Percentiles rank a stretch among this genome's conserved stretches.
Evolutionary conservation across 306 rosid genomes (phyloP).

Genomic region (Inga leiocalycina): DNA sequence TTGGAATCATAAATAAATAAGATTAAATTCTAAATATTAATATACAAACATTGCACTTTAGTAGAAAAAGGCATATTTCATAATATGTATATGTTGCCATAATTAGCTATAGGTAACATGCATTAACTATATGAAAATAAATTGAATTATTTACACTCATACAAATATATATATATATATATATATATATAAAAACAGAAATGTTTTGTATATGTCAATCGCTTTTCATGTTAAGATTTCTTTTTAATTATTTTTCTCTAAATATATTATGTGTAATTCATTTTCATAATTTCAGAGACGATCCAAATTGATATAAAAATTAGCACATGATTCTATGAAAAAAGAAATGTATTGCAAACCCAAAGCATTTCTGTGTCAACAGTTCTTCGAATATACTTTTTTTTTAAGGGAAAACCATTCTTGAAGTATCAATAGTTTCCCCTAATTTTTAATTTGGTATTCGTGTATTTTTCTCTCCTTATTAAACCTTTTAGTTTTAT

Average conservation of each 20-base stretch:
- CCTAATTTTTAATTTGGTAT: too few relatives aligned
- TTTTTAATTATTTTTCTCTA: neutral
- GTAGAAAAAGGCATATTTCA: neutral
- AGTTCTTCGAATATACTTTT: neutral
- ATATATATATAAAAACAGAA: neutral
- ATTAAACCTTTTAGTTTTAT: too few relatives aligned
- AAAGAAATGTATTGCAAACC: neutral
- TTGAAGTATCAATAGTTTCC: too few relatives aligned
- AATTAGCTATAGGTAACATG: neutral
- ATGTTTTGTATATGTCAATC: neutral
- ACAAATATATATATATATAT: neutral
- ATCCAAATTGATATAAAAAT: neutral
- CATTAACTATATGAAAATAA: neutral
- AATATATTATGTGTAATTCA: neutral
- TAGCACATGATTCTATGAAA: neutral
- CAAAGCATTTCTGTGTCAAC: neutral
- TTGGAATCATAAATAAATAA: constrained; percentile 4
- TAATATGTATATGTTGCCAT: too few relatives aligned
- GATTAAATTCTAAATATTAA: neutral
- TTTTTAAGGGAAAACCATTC: too few relatives aligned
- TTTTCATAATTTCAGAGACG: neutral
- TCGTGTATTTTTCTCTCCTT: too few relatives aligned
- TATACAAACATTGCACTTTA: neutral
- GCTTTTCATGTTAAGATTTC: neutral
- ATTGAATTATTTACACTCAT: neutral